phyloP scores from a whole-genome alignment of 2,329 filamentous ascomycete genomes.

The Cryoendolithus antarcticus region DNA sequence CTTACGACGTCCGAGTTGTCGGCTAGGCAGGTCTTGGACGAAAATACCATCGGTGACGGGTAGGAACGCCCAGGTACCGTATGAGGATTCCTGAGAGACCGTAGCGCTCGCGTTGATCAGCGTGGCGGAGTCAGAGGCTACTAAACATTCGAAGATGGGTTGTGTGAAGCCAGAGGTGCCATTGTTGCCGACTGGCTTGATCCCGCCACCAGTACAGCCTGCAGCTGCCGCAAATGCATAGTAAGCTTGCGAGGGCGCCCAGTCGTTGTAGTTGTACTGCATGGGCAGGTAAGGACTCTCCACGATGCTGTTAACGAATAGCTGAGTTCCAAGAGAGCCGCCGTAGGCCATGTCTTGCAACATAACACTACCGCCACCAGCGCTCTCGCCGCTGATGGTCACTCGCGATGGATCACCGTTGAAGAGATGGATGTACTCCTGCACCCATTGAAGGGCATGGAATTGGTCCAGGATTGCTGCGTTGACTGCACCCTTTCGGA shows the following conservation, averaged over 20 bases:
- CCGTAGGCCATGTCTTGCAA: conserved; percentile 21
- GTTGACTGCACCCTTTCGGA: conserved; percentile 25
- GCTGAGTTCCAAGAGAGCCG: conserved; percentile 13
- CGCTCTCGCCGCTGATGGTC: conserved; percentile 29
- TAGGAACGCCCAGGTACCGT: conserved; percentile 31
- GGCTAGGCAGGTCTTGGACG: conserved; percentile 26
- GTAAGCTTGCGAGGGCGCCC: conserved; percentile 34
- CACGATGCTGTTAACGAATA: conserved; percentile 24
- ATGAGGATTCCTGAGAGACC: conserved; percentile 23
- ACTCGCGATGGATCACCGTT: conserved; percentile 36
- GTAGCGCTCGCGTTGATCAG: too few relatives aligned
- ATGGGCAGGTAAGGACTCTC: conserved; percentile 42
- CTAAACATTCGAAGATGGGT: too few relatives aligned
- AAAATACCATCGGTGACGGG: conserved; percentile 32
- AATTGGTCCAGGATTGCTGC: conserved; percentile 36
- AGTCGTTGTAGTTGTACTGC: conserved; percentile 39
- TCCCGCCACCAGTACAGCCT: conserved; percentile 22
- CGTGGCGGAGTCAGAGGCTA: too few relatives aligned
- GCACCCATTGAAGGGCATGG: conserved; percentile 39
- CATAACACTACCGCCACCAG: conserved; percentile 29
- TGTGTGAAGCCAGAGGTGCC: too few relatives aligned
- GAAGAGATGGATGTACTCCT: conserved; percentile 35
- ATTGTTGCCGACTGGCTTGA: too few relatives aligned
- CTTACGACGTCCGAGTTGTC: conserved; percentile 23
- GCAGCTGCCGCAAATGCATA: conserved; percentile 31